Evolutionary conservation across 192 early-diverging fungal species (phyloP), one percentile per base, ranked within the genome.

Genomic region (Kickxella alabastrina): DNA sequence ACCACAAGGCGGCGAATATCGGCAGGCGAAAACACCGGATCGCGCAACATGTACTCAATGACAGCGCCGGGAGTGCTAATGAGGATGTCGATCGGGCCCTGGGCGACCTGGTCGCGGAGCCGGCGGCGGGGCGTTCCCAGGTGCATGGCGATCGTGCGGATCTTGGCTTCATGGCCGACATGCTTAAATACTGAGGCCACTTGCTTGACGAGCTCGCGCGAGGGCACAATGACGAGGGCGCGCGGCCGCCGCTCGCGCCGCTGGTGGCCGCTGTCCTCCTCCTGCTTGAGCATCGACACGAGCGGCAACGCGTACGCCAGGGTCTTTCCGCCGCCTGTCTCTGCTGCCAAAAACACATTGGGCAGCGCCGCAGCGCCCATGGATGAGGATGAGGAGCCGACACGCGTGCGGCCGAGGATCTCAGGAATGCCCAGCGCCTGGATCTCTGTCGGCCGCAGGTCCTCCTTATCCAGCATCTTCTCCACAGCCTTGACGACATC

Each of bases 241-340:
- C 90, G 82, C 6, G 95, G 92, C 19, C 85, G 80, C 21, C 85
- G 77, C n/a, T 83, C 61, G 24, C 83, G 79, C 13, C 91, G 80
- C n/a, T 89, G 52, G 7, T 46, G 44, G 29, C n/a, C 34, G 15
- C 29, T 46, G 8, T 50, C 40, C 6, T 73, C 65, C 24, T 79
- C 72, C 6, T 78, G 72, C 70, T 90, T 92, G 15, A 95, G 69
- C 34, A 80, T 74, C 21, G 91, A 80, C 6, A 98, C 75, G 0
- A 89, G 65, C 0, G 93, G 93, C 17, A 87, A 35, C 25, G 94
- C 76, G 51, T 93, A 98, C 0, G 92, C 91, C 9, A 91, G 58
- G 0, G 95, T 95, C 67, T 98, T 98, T 6, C 93, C 93, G 1
- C 85, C 84, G 23, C 95, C 95, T 0, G 92, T 95, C 65, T 95